Base-by-base conservation (phyloP, 345 rosid species). In the rapeseed (Brassica napus) region DNA sequence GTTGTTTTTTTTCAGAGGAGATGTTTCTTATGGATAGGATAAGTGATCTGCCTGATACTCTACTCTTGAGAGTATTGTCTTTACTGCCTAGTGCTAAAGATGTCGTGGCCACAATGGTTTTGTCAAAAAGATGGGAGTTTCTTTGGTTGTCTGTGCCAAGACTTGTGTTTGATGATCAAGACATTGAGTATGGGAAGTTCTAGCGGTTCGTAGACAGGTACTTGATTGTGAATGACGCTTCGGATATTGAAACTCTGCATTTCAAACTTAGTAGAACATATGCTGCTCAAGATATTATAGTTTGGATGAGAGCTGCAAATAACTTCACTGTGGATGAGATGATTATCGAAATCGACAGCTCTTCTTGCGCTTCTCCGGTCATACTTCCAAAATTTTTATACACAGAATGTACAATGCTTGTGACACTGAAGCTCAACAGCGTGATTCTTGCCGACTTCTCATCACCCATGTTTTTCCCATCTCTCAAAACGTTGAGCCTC, bases 131-230 rank as follows among this genome's bases (percentile, higher is more conserved):
- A 30, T 73, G 69, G 69, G 4, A 44, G 30, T 73, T 47, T 42
- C 65, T 75, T 15, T 75, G 72, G 78, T 54, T 21, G 65, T 5
- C 6, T 14, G 28, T 75, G 12, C 72, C 78, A 66, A 66, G 8
- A 57, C 72, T 75, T 10, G 8, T 57, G 1, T 75, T 4, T 8
- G 24, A 66, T 23, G 57, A 66, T 5, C 21, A 49, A 23, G 6
- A 8, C 54, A 1, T 39, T 5, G 9, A 44, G 58, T 24, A 44
- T 26, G 58, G 4, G 2, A 68, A 4, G 58, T 68, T 68, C 15
- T 44, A 37, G 1, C 58, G 59, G 12, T 44, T 68, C 28, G 59
- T 26, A 47, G 58, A 68, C 23, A 68, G 7, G 72, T 68, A 15
- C 30, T 24, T 68, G 59, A 10, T 68, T 26, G 4, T 68, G 37